A percentile compares a stretch with the other conserved stretches of the same genome.
Evolutionary conservation across 2,329 filamentous ascomycete species (phyloP).

Genomic region (Drechslera avenae): DNA sequence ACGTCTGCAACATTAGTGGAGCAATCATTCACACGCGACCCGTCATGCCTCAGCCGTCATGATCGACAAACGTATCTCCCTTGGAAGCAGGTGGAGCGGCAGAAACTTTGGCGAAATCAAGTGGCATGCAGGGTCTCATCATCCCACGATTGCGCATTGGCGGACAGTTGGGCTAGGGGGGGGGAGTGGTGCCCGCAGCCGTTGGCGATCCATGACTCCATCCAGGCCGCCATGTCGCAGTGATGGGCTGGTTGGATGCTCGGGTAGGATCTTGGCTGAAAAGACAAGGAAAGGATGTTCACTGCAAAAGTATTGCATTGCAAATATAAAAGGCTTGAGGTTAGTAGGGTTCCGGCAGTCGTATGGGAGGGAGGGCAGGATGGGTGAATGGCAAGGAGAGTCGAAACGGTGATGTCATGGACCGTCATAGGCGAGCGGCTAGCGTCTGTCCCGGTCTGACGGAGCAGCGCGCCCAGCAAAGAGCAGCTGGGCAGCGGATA

Average conservation of each 20-base stretch:
- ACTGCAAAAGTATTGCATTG: constrained; percentile 11
- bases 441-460: constrained; percentile 6
- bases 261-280: constrained; percentile 17
- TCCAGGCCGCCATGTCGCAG: constrained; percentile 17
- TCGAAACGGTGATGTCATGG: constrained; percentile 34
- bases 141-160: constrained; percentile 27
- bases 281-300: constrained; percentile 20
- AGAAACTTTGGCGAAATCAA: constrained; percentile 30
- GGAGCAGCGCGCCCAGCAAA: constrained; percentile 2
- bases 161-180: constrained; percentile 19
- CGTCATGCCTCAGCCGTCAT: constrained; percentile 38
- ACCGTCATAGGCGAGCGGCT: constrained; percentile 18
- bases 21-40: constrained; percentile 8
- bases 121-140: constrained; percentile 33
- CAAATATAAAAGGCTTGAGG: constrained; percentile 31
- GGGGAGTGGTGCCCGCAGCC: constrained; percentile 21
- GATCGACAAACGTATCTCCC: constrained; percentile 29
- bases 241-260: constrained; percentile 20
- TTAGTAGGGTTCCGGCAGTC: constrained; percentile 17
- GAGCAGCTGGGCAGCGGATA: background rate
- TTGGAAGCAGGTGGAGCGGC: constrained; percentile 23
- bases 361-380: constrained; percentile 8
- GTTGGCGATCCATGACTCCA: constrained; percentile 31
- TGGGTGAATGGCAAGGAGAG: constrained; percentile 1
- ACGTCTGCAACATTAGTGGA: constrained; percentile 11